phyloP scores from a whole-genome alignment of 2,329 filamentous ascomycete genomes.

The Macrophomina phaseolina region DNA sequence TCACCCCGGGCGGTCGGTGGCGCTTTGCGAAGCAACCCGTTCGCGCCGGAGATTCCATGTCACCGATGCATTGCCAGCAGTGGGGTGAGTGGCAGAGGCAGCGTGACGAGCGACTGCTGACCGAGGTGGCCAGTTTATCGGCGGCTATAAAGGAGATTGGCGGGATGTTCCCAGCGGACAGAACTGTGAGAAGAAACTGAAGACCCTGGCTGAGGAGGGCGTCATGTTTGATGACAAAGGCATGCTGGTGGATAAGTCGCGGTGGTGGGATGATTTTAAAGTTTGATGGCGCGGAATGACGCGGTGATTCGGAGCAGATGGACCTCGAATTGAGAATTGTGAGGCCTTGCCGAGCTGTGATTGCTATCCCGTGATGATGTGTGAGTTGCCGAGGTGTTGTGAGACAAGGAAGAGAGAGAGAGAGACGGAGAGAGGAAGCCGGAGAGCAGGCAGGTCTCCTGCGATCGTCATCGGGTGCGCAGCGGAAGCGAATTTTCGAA shows the following conservation, averaged over 20 bases:
- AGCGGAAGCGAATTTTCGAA: constrained; percentile 23
- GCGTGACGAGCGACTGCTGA: constrained; percentile 2
- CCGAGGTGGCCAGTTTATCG: constrained; percentile 51
- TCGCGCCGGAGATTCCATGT: constrained; percentile 81
- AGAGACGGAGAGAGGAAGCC: too few relatives aligned
- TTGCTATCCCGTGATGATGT: not conserved
- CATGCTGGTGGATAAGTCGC: constrained; percentile 58
- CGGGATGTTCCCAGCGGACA: constrained; percentile 63
- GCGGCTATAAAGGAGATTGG: constrained; percentile 74
- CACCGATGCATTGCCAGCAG: constrained; percentile 79
- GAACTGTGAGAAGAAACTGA: constrained; percentile 68
- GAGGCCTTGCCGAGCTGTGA: not conserved
- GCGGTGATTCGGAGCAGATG: constrained; percentile 31
- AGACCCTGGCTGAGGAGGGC: constrained; percentile 66
- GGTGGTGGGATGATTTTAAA: constrained; percentile 53
- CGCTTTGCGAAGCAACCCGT: constrained; percentile 77
- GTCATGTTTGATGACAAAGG: constrained; percentile 67
- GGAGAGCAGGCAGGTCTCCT: too few relatives aligned
- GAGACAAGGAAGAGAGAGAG: not conserved
- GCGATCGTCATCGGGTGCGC: constrained; percentile 13
- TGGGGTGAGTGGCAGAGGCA: constrained; percentile 56
- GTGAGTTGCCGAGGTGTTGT: not conserved
- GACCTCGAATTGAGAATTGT: not conserved
- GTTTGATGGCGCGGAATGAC: constrained; percentile 1
- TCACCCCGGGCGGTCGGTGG: constrained; percentile 80